A percentile compares a stretch with the other conserved stretches of the same genome.
These are phyloP conservation scores for Aspergillus cejpii DNA, from an alignment of 2,329 filamentous ascomycete species.

Conservation along the genomic window DNA sequence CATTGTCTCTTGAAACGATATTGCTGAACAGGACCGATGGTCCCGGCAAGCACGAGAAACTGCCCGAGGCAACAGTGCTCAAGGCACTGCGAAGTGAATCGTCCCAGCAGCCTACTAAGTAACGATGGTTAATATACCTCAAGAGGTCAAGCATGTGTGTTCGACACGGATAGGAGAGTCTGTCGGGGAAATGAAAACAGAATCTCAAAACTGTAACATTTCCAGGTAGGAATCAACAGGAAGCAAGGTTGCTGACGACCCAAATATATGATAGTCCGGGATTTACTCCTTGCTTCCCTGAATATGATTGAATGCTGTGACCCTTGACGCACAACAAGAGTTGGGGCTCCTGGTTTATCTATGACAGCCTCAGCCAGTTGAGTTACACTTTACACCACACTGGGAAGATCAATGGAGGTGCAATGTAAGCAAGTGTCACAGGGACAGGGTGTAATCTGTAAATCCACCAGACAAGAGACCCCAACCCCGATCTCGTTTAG, in stretches of 20 bases:
- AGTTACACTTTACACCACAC: background rate
- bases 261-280: background rate
- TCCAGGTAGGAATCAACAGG: background rate
- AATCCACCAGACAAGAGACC: constrained; percentile 7
- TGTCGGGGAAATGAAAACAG: background rate
- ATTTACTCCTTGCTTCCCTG: background rate
- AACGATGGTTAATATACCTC: background rate
- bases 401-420: background rate
- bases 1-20: constrained; percentile 12
- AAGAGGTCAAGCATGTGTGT: background rate
- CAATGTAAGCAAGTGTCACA: background rate
- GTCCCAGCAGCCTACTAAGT: background rate
- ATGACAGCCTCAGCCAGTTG: background rate
- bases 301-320: background rate
- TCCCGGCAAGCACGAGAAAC: too few species aligned
- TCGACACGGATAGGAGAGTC: constrained; percentile 10
- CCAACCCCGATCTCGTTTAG: constrained; percentile 20
- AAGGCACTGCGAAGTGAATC: too few species aligned
- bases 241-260: background rate
- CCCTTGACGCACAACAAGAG: background rate
- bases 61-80: background rate
- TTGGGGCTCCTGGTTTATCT: background rate
- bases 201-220: background rate
- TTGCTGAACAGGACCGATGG: background rate
- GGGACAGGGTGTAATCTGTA: constrained; percentile 1